Conservation (phyloP, 2,329 filamentous ascomycete species). For the Parafenestella ontariensis region DNA sequence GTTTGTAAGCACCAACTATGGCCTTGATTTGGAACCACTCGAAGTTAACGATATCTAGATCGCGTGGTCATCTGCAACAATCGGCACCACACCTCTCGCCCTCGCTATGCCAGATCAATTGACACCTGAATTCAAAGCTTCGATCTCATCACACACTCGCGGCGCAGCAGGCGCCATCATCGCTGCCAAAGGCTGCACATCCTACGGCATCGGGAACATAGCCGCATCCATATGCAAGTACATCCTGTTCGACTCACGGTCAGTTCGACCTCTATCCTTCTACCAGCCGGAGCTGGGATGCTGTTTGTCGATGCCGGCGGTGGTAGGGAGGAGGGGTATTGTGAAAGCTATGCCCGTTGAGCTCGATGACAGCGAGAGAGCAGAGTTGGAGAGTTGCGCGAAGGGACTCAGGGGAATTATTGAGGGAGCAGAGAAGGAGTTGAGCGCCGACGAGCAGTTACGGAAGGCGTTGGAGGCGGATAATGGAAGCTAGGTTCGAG, state of each 20-base stretch:
- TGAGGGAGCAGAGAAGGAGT: conserved; percentile 47
- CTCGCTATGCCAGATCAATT: conserved; percentile 40
- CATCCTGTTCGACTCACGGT: conserved; percentile 57
- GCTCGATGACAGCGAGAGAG: conserved; percentile 44
- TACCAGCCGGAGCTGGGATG: conserved; percentile 57
- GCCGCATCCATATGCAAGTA: conserved; percentile 59
- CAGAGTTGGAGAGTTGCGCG: conserved; percentile 44
- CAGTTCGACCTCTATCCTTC: conserved; percentile 58
- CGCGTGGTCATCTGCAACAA: conserved; percentile 55
- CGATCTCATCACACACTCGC: conserved; percentile 55
- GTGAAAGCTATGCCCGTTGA: conserved; percentile 48
- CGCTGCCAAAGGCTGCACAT: conserved; percentile 58
- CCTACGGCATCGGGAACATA: conserved; percentile 59
- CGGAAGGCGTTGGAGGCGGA: conserved; percentile 34
- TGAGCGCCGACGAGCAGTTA: conserved; percentile 35
- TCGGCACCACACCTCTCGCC: conserved; percentile 52
- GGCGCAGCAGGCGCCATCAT: conserved; percentile 58
- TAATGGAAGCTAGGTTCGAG: conserved; percentile 7
- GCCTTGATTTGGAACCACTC: not conserved
- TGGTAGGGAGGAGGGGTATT: conserved; percentile 58
- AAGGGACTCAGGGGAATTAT: conserved; percentile 46
- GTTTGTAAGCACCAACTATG: conserved; percentile 44
- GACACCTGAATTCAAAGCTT: conserved; percentile 33
- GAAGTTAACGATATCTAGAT: conserved; percentile 27
- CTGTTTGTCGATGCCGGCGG: conserved; percentile 59